These are phyloP conservation scores for Moelleriella libera DNA, from an alignment of 2,329 filamentous ascomycete species.

Conservation along the genomic window DNA sequence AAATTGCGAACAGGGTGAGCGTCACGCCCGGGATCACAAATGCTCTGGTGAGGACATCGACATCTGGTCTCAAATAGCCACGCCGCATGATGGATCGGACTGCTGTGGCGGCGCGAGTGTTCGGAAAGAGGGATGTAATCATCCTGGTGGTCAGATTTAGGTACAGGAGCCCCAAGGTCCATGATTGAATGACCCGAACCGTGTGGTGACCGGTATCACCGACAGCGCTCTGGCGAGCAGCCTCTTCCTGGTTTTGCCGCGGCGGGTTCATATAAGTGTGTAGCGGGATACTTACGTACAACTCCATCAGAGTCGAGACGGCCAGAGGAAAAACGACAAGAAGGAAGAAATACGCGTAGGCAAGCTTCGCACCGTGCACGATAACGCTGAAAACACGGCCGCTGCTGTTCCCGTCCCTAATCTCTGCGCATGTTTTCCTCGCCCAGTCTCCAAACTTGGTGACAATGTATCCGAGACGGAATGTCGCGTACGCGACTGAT, in stretches of 20 bases:
- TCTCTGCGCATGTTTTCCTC: slow-evolving; percentile 8
- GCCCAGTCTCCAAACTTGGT: slow-evolving; percentile 17
- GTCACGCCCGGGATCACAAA: slow-evolving; percentile 66
- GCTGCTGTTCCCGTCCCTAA: slow-evolving; percentile 9
- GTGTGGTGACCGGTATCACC: slow-evolving; percentile 38
- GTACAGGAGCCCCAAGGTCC: slow-evolving; percentile 86
- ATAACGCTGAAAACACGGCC: slow-evolving; percentile 13
- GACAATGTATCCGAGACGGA: slow-evolving; percentile 32
- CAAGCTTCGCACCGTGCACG: slow-evolving; percentile 29
- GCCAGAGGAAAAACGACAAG: slow-evolving; percentile 69
- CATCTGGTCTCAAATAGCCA: slow-evolving; percentile 69
- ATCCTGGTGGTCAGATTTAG: slow-evolving; percentile 64
- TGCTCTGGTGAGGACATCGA: slow-evolving; percentile 64
- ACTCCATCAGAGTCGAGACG: slow-evolving; percentile 66
- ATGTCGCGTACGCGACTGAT: slow-evolving; percentile 45
- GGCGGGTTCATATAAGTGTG: slow-evolving; percentile 57
- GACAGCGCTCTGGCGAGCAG: slow-evolving; percentile 5
- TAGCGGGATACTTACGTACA: slow-evolving; percentile 78
- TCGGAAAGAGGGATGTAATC: slow-evolving; percentile 51
- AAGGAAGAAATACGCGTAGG: slow-evolving; percentile 65
- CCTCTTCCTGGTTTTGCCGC: slow-evolving; percentile 13
- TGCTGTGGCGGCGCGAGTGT: slow-evolving; percentile 59
- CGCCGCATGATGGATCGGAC: slow-evolving; percentile 59
- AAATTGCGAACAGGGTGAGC: slow-evolving; percentile 47
- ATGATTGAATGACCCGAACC: slow-evolving; percentile 80